Percentiles rank a stretch among this genome's conserved stretches.
Conservation (phyloP, 768 basidiomycete species). For the Brasilioporus rufonigricans region DNA sequence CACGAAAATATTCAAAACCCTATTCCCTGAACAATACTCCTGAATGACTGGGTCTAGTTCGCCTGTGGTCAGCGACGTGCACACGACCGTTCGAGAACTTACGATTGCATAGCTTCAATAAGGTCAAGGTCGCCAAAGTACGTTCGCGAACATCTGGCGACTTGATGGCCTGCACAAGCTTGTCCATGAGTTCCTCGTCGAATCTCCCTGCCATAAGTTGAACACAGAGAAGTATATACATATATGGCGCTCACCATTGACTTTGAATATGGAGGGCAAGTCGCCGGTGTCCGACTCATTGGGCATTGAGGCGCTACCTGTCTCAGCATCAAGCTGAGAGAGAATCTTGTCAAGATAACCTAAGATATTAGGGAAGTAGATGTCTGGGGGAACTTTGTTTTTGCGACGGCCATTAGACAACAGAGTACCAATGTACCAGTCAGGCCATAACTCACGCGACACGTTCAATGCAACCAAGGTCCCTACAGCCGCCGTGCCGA, state of each 20-base stretch:
- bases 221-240: too few species aligned
- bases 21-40: background rate
- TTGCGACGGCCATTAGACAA: background rate
- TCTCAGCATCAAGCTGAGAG: background rate
- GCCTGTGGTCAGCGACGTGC: background rate
- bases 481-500: background rate
- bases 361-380: background rate
- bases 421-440: background rate
- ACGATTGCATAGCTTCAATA: conserved; percentile 3
- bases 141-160: background rate
- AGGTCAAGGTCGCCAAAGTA: too few species aligned
- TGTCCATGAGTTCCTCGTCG: background rate
- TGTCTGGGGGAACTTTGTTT: background rate
- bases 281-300: too few species aligned
- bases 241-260: background rate
- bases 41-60: background rate
- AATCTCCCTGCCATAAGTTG: too few species aligned
- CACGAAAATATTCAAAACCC: background rate
- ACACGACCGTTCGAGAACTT: background rate
- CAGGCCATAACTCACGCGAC: background rate
- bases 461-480: too few species aligned
- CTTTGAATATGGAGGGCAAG: too few species aligned
- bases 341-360: background rate
- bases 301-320: background rate
- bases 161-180: background rate